Evolutionary conservation across 805 yeast genomes (phyloP).

Genomic region (Candida silvatica): DNA sequence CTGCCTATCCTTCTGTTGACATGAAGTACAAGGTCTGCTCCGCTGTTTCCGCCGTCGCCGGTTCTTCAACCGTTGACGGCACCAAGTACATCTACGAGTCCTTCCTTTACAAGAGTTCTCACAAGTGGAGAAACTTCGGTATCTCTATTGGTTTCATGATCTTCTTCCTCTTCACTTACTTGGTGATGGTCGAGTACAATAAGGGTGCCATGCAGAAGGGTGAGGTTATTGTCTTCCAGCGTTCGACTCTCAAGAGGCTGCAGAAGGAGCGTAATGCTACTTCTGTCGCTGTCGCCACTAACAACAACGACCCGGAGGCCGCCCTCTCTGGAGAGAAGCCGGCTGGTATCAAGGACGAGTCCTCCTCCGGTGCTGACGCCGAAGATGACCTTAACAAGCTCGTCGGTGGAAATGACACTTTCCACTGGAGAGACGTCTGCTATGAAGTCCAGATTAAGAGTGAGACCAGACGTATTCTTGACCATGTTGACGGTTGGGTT

Average conservation of each 20-base stretch:
- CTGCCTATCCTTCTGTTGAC: slow-evolving; percentile 25
- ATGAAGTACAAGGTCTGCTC: slow-evolving; percentile 19
- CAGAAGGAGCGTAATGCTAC: slow-evolving; percentile 29
- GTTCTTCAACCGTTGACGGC: slow-evolving; percentile 47
- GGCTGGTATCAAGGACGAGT: slow-evolving; percentile 13
- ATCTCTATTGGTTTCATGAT: slow-evolving; percentile 47
- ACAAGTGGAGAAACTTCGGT: slow-evolving; percentile 81
- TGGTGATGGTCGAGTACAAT: slow-evolving; percentile 46
- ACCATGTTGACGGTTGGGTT: slow-evolving; percentile 73
- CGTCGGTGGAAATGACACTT: slow-evolving; percentile 37
- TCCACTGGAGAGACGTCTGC: slow-evolving; percentile 73
- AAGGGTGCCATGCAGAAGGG: slow-evolving; percentile 63
- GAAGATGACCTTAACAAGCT: slow-evolving; percentile 22
- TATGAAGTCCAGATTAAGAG: slow-evolving; percentile 58
- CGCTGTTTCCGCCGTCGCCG: slow-evolving; percentile 51
- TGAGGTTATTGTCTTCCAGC: slow-evolving; percentile 56
- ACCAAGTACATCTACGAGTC: slow-evolving; percentile 41
- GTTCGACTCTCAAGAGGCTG: slow-evolving; percentile 36
- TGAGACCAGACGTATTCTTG: slow-evolving; percentile 52
- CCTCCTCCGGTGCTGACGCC: slow-evolving; percentile 6
- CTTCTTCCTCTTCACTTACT: slow-evolving; percentile 46
- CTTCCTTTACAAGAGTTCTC: slow-evolving; percentile 42
- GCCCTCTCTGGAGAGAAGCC: slow-evolving; percentile 17
- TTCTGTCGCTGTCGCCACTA: slow-evolving; percentile 9
- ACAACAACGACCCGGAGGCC: slow-evolving; percentile 22